Evolutionary conservation across 176 grass and related monocot genomes (phyloP).

Genomic region (Avena sativa): DNA sequence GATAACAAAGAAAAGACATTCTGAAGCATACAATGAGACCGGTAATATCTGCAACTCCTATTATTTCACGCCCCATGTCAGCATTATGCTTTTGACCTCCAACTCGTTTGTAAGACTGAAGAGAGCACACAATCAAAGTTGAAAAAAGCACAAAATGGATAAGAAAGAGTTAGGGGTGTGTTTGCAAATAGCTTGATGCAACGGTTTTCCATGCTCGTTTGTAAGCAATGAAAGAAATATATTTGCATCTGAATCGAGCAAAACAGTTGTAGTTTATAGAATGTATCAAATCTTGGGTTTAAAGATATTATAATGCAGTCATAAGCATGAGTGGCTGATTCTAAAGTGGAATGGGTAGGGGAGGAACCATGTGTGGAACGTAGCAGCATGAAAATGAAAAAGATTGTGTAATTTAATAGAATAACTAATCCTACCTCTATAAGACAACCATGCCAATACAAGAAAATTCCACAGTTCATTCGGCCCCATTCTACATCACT

Average conservation of each 20-base stretch:
- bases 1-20: slow-evolving; percentile 6
- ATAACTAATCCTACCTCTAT: slow-evolving; percentile 65
- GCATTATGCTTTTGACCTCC: slow-evolving; percentile 65
- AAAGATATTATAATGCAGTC: not conserved
- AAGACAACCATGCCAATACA: slow-evolving; percentile 88
- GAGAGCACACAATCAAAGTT: slow-evolving; percentile 11
- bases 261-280: not conserved
- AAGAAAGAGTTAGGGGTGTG: not conserved
- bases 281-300: not conserved
- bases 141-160: slow-evolving; percentile 34
- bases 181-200: slow-evolving; percentile 10
- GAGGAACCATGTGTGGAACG: not conserved
- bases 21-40: slow-evolving; percentile 60
- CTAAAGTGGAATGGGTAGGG: not conserved
- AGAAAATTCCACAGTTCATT: slow-evolving; percentile 81
- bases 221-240: not conserved
- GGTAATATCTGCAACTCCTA: slow-evolving; percentile 81
- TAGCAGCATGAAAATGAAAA: not conserved
- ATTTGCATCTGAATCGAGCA: not conserved
- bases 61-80: slow-evolving; percentile 66
- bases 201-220: slow-evolving; percentile 7
- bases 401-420: not conserved
- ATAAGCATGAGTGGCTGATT: not conserved
- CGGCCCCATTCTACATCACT: slow-evolving; percentile 82
- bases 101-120: slow-evolving; percentile 89